phyloP scores from a whole-genome alignment of 495 filamentous ascomycete genomes.

The Stereocaulon alpinum region DNA sequence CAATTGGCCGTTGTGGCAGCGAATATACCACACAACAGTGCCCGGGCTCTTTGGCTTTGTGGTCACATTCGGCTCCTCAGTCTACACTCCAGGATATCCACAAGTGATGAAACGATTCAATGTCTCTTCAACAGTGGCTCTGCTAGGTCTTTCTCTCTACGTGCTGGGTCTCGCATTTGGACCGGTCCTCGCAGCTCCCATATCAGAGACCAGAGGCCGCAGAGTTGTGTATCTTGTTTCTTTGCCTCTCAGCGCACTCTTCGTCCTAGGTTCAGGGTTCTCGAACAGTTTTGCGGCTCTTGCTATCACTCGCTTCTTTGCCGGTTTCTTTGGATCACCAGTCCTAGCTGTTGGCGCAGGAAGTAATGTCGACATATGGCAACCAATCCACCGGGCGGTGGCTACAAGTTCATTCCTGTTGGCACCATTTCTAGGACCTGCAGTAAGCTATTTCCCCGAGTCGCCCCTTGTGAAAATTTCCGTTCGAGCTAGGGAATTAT shows the following conservation, averaged over 20 bases:
- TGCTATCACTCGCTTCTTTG: conserved; percentile 50
- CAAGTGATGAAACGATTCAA: conserved; percentile 38
- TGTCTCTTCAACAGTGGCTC: conserved; percentile 39
- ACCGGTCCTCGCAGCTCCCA: conserved; percentile 47
- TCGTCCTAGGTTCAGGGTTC: conserved; percentile 51
- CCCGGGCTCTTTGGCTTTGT: conserved; percentile 22
- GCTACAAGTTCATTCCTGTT: conserved; percentile 42
- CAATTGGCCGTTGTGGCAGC: conserved; percentile 28
- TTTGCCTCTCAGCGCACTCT: conserved; percentile 45
- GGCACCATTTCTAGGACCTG: conserved; percentile 48
- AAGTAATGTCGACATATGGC: conserved; percentile 43
- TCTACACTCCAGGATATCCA: conserved; percentile 38
- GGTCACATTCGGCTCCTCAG: conserved; percentile 41
- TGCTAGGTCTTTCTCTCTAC: conserved; percentile 46
- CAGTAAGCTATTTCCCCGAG: conserved; percentile 4
- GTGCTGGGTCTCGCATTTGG: conserved; percentile 49
- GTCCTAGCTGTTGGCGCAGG: conserved; percentile 46
- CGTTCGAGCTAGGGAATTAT: no score
- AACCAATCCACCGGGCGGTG: conserved; percentile 34
- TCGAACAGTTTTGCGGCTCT: conserved; percentile 46
- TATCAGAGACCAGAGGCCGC: conserved; percentile 48
- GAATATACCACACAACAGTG: conserved; percentile 4
- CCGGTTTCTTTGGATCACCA: conserved; percentile 45
- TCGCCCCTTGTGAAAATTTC: no score
- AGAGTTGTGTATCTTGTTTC: conserved; percentile 45